Evolutionary conservation across 2,329 filamentous ascomycete species (phyloP).

Genomic region (Diplocarpon mali): DNA sequence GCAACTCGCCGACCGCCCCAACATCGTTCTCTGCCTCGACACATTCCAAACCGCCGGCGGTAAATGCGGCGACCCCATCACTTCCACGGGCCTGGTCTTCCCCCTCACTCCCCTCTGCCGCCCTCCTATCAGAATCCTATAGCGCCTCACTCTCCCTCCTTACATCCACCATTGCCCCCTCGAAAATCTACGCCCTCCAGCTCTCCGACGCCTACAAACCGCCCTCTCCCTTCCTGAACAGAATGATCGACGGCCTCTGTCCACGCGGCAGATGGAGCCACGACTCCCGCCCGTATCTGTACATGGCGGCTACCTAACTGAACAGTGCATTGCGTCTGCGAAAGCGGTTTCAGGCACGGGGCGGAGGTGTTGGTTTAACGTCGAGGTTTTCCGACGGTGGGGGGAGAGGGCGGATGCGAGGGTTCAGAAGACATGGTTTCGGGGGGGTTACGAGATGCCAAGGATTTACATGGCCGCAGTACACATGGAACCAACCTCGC

Average conservation of each 20-base stretch:
- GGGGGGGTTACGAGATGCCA: slow-evolving; percentile 23
- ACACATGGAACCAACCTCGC: too few species aligned
- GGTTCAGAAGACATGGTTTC: slow-evolving; percentile 32
- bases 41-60: slow-evolving; percentile 66
- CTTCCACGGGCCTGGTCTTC: slow-evolving; percentile 46
- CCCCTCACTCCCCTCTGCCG: slow-evolving; percentile 23
- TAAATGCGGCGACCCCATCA: slow-evolving; percentile 64
- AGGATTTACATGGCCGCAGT: too few species aligned
- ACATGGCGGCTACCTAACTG: slow-evolving; percentile 57
- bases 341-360: slow-evolving; percentile 57
- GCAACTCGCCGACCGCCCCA: slow-evolving; percentile 46
- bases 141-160: slow-evolving; percentile 38
- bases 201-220: slow-evolving; percentile 64
- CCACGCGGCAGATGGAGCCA: slow-evolving; percentile 61
- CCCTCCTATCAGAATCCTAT: slow-evolving; percentile 30
- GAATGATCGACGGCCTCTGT: slow-evolving; percentile 37
- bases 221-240: slow-evolving; percentile 40
- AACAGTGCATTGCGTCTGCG: slow-evolving; percentile 43
- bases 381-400: slow-evolving; percentile 64
- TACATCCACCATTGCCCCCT: slow-evolving; percentile 46
- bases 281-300: slow-evolving; percentile 58
- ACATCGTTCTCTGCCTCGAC: slow-evolving; percentile 65
- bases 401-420: slow-evolving; percentile 39
- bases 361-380: slow-evolving; percentile 51
- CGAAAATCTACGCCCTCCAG: slow-evolving; percentile 66